phyloP scores from a whole-genome alignment of 495 filamentous ascomycete species.

The Echria macrotheca region DNA sequence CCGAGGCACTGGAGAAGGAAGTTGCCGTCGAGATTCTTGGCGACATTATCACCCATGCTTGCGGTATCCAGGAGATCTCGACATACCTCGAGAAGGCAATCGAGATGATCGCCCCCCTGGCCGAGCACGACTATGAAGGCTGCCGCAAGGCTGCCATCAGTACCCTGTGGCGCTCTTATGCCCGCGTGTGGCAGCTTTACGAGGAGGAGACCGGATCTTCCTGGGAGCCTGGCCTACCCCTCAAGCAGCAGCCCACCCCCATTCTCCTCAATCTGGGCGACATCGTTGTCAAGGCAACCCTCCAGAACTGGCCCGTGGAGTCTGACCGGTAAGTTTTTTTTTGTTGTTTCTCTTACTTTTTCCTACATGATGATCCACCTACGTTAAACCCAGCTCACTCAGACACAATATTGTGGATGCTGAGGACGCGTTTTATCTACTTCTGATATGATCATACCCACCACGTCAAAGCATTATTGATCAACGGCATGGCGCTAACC shows the following conservation, averaged over 20 bases:
- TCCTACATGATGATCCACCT: constrained; percentile 74
- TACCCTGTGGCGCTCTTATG: constrained; percentile 89
- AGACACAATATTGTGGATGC: constrained; percentile 83
- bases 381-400: constrained; percentile 99
- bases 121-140: constrained; percentile 87
- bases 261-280: constrained; percentile 83
- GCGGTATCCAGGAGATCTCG: constrained; percentile 62
- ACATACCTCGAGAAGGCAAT: constrained; percentile 84
- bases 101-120: constrained; percentile 69
- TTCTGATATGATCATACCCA: constrained; percentile 18
- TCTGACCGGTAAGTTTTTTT: constrained; percentile 71
- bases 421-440: constrained; percentile 70
- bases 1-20: constrained; percentile 92
- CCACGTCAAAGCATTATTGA: not conserved
- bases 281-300: constrained; percentile 76
- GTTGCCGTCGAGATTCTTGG: constrained; percentile 93
- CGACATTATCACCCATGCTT: constrained; percentile 82
- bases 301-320: constrained; percentile 83
- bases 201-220: constrained; percentile 73
- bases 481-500: constrained; percentile 34
- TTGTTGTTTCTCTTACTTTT: constrained; percentile 17
- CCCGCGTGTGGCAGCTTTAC: constrained; percentile 79
- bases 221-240: constrained; percentile 84
- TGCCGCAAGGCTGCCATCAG: constrained; percentile 84
- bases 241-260: constrained; percentile 67